A percentile compares a stretch with the other conserved stretches of the same genome.
phyloP scores from a whole-genome alignment of 345 rosid species.

The Punica granatum region DNA sequence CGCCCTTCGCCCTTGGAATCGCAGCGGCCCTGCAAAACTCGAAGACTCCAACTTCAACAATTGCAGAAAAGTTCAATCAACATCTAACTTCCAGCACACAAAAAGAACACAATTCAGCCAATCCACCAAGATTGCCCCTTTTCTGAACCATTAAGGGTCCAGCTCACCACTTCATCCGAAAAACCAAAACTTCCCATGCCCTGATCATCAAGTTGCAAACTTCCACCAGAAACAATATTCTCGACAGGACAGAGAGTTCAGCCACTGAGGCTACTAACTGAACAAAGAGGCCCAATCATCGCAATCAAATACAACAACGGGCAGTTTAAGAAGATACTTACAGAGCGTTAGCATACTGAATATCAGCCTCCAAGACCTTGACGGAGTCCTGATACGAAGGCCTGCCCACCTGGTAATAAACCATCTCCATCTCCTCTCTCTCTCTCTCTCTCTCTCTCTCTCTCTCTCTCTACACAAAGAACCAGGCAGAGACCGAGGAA shows the following conservation, averaged over 20 bases:
- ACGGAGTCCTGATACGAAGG: constrained; percentile 69
- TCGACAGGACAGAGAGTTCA: background rate
- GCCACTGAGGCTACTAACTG: constrained; percentile 5
- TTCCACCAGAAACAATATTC: background rate
- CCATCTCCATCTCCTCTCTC: constrained; percentile 20
- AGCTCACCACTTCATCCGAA: background rate
- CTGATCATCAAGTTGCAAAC: constrained; percentile 2
- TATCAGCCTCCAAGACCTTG: constrained; percentile 75
- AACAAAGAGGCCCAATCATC: constrained; percentile 8
- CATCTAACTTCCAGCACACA: background rate
- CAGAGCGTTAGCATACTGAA: constrained; percentile 84
- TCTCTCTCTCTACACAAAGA: constrained; percentile 4
- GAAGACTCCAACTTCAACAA: constrained; percentile 1
- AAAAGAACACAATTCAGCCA: background rate
- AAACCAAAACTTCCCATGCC: background rate
- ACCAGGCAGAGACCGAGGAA: constrained; percentile 7
- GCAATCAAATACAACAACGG: constrained; percentile 6
- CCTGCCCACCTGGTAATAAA: constrained; percentile 50
- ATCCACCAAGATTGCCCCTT: background rate
- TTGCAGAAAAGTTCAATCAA: constrained; percentile 3
- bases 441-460: constrained; percentile 1
- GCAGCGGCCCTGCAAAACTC: constrained; percentile 56
- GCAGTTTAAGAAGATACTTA: constrained; percentile 28
- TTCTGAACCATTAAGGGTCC: background rate
- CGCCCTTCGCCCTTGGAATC: constrained; percentile 75